Conservation (phyloP, 1,284 basidiomycete genomes). For the Boletus sp. region DNA sequence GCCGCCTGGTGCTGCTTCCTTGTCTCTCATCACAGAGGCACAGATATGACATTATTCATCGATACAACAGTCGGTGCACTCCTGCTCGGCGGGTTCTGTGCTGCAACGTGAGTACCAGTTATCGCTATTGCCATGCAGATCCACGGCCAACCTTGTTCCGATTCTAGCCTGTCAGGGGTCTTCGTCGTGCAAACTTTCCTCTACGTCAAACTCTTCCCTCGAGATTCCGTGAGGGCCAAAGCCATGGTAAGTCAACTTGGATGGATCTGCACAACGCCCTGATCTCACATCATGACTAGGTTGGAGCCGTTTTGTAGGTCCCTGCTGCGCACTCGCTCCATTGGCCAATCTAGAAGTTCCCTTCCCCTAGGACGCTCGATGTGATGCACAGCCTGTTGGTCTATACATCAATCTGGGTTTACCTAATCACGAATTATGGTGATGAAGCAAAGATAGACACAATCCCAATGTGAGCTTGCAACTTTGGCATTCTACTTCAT, state of each 20-base stretch:
- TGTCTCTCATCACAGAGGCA: neutral
- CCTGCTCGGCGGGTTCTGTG: slow-evolving; percentile 40
- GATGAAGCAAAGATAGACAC: slow-evolving; percentile 21
- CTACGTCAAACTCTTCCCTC: slow-evolving; percentile 42
- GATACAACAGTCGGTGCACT: slow-evolving; percentile 41
- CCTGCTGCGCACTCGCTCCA: neutral
- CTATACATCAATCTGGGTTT: slow-evolving; percentile 30
- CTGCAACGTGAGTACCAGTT: slow-evolving; percentile 32
- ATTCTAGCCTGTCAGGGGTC: slow-evolving; percentile 41
- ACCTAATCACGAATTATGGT: slow-evolving; percentile 29
- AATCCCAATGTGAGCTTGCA: slow-evolving; percentile 25
- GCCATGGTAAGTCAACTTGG: slow-evolving; percentile 32
- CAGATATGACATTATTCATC: slow-evolving; percentile 5
- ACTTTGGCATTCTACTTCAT: neutral
- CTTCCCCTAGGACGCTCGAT: slow-evolving; percentile 24
- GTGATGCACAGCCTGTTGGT: slow-evolving; percentile 27
- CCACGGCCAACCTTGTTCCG: neutral
- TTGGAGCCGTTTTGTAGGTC: slow-evolving; percentile 25
- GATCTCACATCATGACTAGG: slow-evolving; percentile 15
- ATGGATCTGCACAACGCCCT: neutral
- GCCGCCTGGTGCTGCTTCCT: neutral
- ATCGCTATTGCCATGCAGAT: neutral
- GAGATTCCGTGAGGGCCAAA: slow-evolving; percentile 34
- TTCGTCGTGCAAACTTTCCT: slow-evolving; percentile 40
- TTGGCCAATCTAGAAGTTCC: slow-evolving; percentile 1